Base-by-base conservation (phyloP, 2,329 filamentous ascomycete species). In the Aspergillus chevalieri region DNA sequence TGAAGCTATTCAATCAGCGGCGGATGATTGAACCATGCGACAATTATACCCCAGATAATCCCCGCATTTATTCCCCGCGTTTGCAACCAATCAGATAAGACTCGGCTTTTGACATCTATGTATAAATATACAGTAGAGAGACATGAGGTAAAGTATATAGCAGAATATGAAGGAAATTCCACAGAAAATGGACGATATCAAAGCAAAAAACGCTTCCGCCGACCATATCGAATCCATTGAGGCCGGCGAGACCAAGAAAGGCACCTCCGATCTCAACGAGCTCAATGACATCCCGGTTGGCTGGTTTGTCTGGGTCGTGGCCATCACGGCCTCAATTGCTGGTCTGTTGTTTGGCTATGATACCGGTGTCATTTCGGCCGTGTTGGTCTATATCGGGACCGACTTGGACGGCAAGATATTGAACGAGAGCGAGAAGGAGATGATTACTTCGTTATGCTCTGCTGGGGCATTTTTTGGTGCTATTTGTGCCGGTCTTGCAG, bases 391-490 rank as follows among this genome's bases (percentile, higher is more conserved):
- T 36, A 46, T 62, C 15, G 49, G 51, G 19, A 47, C 54, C 10
- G 66, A 71, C 46, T 70, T 79, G 7, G 68, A 70, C 24, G 64
- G 69, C 28, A 63, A 63, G 6, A 56, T 57, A 2, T 60, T 76
- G 4, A 65, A 55, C 22, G 67, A 71, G 4, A 68, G 65, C 3
- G 75, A 80, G 51, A 72, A 76, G 53, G 76, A 80, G 54, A 64
- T 79, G 24, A 71, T 79, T 33, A 79, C 77, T 1, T 78, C 77
- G 0, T 68, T 79, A 15, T 77, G 72, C 17, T 76, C 73, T 6
- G 76, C 72, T 28, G 77, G 72, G 34, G 74, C 74, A 2, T 70
- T 78, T 43, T 57, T 76, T 10, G 74, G 73, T 7, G 70, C 72
- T 48, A 64, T 73, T 24, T 57, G 66, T 46, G 68, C 67, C 14